Evolutionary conservation across 805 yeast genomes (phyloP).

Genomic region (Yarrowia bubula): DNA sequence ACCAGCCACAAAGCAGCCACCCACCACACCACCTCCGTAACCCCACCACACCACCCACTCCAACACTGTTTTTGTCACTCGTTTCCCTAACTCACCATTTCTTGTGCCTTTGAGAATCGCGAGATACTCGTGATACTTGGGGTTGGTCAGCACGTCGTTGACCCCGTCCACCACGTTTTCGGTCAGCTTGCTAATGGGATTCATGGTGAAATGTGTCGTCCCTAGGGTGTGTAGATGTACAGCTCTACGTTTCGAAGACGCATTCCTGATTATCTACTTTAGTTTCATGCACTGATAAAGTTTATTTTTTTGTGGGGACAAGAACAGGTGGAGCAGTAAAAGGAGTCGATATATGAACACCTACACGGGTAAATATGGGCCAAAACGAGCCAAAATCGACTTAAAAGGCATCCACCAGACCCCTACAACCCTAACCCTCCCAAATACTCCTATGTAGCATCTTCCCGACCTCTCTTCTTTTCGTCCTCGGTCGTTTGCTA

Average conservation of each 20-base stretch:
- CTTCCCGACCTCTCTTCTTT: background rate
- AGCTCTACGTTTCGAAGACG: background rate
- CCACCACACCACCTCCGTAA: no score
- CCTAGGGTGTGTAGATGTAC: background rate
- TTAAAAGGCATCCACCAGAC: no score
- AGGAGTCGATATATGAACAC: no score
- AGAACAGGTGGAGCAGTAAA: background rate
- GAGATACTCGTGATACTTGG: slow-evolving; percentile 41
- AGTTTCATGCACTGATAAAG: slow-evolving; percentile 21
- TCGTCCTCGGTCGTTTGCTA: slow-evolving; percentile 9
- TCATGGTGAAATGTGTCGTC: background rate
- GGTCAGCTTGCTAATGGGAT: slow-evolving; percentile 7
- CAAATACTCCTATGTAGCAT: no score
- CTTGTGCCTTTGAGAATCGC: slow-evolving; percentile 44
- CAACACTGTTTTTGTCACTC: background rate
- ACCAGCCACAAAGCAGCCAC: background rate
- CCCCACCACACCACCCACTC: background rate
- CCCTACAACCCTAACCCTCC: no score
- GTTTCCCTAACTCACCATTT: slow-evolving; percentile 37
- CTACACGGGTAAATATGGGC: no score
- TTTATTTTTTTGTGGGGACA: slow-evolving; percentile 6
- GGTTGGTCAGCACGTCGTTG: slow-evolving; percentile 38
- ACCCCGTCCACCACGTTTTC: background rate
- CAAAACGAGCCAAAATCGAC: no score
- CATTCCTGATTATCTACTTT: slow-evolving; percentile 6